phyloP scores from a whole-genome alignment of 306 rosid species.

The Lathyrus aphaca region DNA sequence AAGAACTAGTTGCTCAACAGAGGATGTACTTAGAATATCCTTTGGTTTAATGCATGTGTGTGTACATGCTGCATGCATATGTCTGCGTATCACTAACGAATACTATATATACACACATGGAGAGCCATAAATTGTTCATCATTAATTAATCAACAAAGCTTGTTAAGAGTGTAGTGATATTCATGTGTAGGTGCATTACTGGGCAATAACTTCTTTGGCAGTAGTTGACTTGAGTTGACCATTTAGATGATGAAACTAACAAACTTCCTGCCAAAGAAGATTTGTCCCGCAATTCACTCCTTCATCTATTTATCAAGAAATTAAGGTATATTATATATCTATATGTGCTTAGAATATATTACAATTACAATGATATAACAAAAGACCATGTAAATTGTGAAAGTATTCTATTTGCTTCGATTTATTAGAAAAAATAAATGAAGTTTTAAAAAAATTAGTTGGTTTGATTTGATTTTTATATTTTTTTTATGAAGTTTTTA shows the following conservation, averaged over 20 bases:
- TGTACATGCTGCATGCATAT: constrained; percentile 9
- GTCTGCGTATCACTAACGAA: constrained; percentile 29
- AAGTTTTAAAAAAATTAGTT: no score
- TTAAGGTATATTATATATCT: no score
- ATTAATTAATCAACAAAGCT: constrained; percentile 11
- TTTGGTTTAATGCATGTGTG: constrained; percentile 1
- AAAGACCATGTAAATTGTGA: no score
- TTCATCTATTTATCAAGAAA: not conserved
- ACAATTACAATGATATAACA: no score
- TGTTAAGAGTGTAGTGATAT: not conserved
- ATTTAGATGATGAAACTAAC: not conserved
- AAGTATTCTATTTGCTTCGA: no score
- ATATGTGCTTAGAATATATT: no score
- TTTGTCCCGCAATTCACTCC: constrained; percentile 67
- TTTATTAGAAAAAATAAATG: no score
- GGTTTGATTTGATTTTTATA: no score
- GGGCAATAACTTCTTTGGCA: constrained; percentile 71
- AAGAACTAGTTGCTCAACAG: constrained; percentile 16
- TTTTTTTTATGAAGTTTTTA: no score
- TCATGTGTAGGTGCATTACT: constrained; percentile 54
- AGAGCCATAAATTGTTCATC: constrained; percentile 3
- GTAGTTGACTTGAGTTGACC: constrained; percentile 20
- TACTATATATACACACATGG: constrained; percentile 37
- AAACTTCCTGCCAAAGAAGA: constrained; percentile 71
- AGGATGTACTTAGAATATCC: constrained; percentile 54